phyloP scores from a whole-genome alignment of 805 yeast species.

The Candida ponderosae region DNA sequence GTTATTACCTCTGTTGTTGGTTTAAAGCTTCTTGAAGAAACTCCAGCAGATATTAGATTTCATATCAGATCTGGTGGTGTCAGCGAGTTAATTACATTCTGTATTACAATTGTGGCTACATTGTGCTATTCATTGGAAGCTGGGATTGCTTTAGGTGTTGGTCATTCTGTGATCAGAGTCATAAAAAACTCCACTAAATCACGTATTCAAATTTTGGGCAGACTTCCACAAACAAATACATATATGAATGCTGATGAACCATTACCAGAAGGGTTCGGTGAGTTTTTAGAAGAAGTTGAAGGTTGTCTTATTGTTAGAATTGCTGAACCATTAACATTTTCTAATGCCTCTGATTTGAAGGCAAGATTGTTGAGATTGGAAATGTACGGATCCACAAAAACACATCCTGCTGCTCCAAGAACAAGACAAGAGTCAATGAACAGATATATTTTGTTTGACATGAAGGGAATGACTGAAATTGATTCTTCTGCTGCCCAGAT shows the following conservation, averaged over 20 bases:
- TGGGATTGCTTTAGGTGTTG: constrained; percentile 84
- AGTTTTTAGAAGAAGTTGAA: constrained; percentile 39
- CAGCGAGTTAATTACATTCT: constrained; percentile 64
- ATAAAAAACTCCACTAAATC: constrained; percentile 75
- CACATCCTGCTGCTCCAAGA: constrained; percentile 69
- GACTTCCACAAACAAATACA: constrained; percentile 50
- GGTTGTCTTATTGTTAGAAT: constrained; percentile 74
- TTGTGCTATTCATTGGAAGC: constrained; percentile 74
- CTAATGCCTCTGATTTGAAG: constrained; percentile 73
- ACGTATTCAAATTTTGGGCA: constrained; percentile 74
- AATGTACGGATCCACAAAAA: constrained; percentile 61
- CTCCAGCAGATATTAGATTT: constrained; percentile 69
- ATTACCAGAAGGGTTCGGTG: constrained; percentile 23
- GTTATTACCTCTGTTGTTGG: constrained; percentile 80
- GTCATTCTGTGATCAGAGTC: constrained; percentile 71
- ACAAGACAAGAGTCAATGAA: constrained; percentile 37
- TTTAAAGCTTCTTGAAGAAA: constrained; percentile 68
- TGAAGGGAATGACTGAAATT: constrained; percentile 73
- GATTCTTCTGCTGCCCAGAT: constrained; percentile 80
- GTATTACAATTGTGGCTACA: constrained; percentile 56
- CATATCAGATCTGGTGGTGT: constrained; percentile 70
- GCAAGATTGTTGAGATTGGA: constrained; percentile 63
- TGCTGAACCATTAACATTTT: constrained; percentile 85
- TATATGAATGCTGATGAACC: constrained; percentile 70
- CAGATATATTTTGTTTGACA: constrained; percentile 60